Percentiles rank a stretch among this genome's conserved stretches.
Evolutionary conservation across 2,329 filamentous ascomycete genomes (phyloP).

Genomic region (Ophiostoma triangulosporum): DNA sequence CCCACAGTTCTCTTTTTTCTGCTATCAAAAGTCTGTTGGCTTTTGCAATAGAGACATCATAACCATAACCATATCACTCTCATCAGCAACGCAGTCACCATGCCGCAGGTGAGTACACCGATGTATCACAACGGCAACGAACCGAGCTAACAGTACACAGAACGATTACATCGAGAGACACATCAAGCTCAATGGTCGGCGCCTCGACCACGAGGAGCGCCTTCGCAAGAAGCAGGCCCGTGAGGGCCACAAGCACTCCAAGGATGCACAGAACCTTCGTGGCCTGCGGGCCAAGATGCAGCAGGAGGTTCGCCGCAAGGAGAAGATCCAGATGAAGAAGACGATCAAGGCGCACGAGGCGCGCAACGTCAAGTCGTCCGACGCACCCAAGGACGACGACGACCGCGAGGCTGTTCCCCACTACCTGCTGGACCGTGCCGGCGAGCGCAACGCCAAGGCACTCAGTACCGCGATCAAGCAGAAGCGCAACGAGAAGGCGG

Average conservation of each 20-base stretch:
- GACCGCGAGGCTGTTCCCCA: conserved; percentile 71
- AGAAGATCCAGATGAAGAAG: conserved; percentile 98
- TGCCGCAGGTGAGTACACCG: background rate
- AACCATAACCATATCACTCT: background rate
- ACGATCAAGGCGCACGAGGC: conserved; percentile 90
- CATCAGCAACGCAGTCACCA: background rate
- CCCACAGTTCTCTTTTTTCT: background rate
- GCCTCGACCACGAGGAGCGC: conserved; percentile 72
- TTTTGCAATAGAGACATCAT: background rate
- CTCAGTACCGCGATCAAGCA: conserved; percentile 85
- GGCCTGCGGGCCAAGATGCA: conserved; percentile 87
- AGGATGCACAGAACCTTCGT: conserved; percentile 85
- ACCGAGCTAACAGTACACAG: conserved; percentile 28
- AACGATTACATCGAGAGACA: conserved; percentile 77
- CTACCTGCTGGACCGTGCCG: conserved; percentile 79
- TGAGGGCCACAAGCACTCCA: conserved; percentile 75
- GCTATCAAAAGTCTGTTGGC: background rate
- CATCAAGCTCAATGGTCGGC: conserved; percentile 42
- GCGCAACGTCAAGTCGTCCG: conserved; percentile 76
- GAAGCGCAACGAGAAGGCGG: conserved; percentile 85
- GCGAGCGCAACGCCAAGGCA: conserved; percentile 26
- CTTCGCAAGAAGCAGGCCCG: conserved; percentile 74
- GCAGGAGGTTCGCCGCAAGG: conserved; percentile 83
- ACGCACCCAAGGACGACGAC: conserved; percentile 50
- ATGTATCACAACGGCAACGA: background rate